phyloP scores from a whole-genome alignment of 768 basidiomycete genomes.

The Neoboletus magnificus region DNA sequence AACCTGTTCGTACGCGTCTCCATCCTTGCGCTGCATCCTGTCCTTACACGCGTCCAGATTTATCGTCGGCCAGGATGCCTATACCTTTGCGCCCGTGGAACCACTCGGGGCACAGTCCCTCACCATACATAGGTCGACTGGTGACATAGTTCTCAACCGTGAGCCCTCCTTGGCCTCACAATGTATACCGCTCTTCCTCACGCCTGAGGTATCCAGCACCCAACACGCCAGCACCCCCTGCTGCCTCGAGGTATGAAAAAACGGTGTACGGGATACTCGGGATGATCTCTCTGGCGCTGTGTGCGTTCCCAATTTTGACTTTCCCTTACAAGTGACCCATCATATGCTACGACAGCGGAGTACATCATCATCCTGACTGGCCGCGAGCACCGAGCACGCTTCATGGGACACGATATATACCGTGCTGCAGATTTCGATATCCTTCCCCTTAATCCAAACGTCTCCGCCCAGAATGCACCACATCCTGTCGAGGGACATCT shows the following conservation, averaged over 20 bases:
- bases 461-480: slow-evolving; percentile 64
- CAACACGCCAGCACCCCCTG: slow-evolving; percentile 49
- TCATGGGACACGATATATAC: slow-evolving; percentile 86
- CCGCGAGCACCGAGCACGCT: slow-evolving; percentile 69
- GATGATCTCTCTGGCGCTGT: slow-evolving; percentile 70
- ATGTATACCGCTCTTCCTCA: background rate
- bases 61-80: slow-evolving; percentile 66
- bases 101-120: slow-evolving; percentile 60
- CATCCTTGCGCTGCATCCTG: slow-evolving; percentile 6
- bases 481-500: slow-evolving; percentile 88
- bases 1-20: slow-evolving; percentile 50
- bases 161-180: slow-evolving; percentile 20
- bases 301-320: slow-evolving; percentile 40
- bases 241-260: slow-evolving; percentile 58
- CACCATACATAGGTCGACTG: slow-evolving; percentile 70
- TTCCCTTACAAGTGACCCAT: background rate
- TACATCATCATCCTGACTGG: slow-evolving; percentile 88
- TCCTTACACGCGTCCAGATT: slow-evolving; percentile 43
- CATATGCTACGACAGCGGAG: slow-evolving; percentile 59
- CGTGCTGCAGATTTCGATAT: slow-evolving; percentile 89
- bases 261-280: slow-evolving; percentile 75
- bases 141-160: slow-evolving; percentile 72
- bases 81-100: slow-evolving; percentile 72
- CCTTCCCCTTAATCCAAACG: slow-evolving; percentile 74
- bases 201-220: slow-evolving; percentile 38